These are phyloP conservation scores for Candida tetrigidarum DNA, from an alignment of 1,139 yeast genomes.

Conservation along the genomic window DNA sequence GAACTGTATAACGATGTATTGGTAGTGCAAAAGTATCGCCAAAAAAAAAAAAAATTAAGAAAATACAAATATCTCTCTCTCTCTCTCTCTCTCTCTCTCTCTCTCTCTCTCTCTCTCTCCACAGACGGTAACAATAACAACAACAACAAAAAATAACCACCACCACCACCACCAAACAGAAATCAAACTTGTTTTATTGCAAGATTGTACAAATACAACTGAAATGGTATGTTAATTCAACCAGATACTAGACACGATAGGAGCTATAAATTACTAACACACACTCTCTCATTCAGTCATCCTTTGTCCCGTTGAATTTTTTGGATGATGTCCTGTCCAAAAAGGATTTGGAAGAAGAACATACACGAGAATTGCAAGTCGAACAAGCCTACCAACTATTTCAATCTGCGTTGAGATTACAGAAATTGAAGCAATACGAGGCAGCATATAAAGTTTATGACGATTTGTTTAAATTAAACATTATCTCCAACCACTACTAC, in stretches of 20 bases:
- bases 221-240: constrained; percentile 5
- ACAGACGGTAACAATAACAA: no score
- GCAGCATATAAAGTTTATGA: constrained; percentile 62
- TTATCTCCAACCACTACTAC: constrained; percentile 55
- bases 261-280: constrained; percentile 11
- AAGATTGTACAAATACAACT: not conserved
- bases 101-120: no score
- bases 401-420: constrained; percentile 68
- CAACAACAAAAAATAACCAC: no score
- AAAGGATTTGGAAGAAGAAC: constrained; percentile 75
- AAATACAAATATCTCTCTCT: no score
- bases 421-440: constrained; percentile 51
- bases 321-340: constrained; percentile 67
- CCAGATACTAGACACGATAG: no score
- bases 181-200: not conserved
- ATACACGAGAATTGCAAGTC: constrained; percentile 84
- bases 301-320: constrained; percentile 80
- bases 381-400: constrained; percentile 85
- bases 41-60: no score
- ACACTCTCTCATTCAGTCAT: constrained; percentile 48
- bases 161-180: no score
- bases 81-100: no score
- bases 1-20: no score
- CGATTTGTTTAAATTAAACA: constrained; percentile 67
- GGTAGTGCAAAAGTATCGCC: no score